phyloP scores from a whole-genome alignment of 2,329 filamentous ascomycete species.

The Alternaria gansuensis region DNA sequence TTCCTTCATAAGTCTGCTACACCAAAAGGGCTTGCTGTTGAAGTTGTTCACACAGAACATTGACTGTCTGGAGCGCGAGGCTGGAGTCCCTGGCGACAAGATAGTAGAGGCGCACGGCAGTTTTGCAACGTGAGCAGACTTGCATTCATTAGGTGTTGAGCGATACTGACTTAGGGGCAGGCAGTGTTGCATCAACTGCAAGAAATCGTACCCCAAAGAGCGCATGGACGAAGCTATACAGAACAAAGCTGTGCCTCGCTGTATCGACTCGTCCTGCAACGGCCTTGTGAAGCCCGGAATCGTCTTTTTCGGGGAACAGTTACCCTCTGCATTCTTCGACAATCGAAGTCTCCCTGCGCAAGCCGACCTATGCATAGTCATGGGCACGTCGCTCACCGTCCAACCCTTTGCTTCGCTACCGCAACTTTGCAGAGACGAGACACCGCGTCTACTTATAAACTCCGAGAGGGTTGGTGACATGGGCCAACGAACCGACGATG shows the following conservation, averaged over 20 bases:
- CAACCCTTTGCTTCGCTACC: constrained; percentile 90
- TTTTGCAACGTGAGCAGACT: constrained; percentile 69
- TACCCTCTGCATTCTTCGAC: constrained; percentile 72
- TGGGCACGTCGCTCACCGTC: constrained; percentile 88
- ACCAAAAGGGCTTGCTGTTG: constrained; percentile 77
- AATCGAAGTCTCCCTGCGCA: constrained; percentile 64
- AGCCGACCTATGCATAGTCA: constrained; percentile 81
- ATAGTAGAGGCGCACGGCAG: constrained; percentile 96
- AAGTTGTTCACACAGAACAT: constrained; percentile 98
- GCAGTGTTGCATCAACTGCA: constrained; percentile 92
- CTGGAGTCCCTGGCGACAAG: constrained; percentile 80
- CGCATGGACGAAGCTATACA: constrained; percentile 76
- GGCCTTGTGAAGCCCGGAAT: constrained; percentile 94
- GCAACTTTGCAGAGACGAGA: constrained; percentile 65
- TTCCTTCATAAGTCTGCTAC: constrained; percentile 83
- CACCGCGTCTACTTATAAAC: constrained; percentile 87
- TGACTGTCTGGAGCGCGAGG: constrained; percentile 88
- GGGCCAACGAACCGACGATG: constrained; percentile 82
- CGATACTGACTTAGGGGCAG: constrained; percentile 46
- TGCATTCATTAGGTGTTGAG: too few relatives aligned
- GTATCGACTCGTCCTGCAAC: constrained; percentile 67
- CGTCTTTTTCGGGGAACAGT: constrained; percentile 86
- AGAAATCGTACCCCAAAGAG: constrained; percentile 73
- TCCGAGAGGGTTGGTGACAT: constrained; percentile 81
- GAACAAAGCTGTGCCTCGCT: constrained; percentile 74